phyloP scores from a whole-genome alignment of 148 eudicot species.

The Diospyros kaki region DNA sequence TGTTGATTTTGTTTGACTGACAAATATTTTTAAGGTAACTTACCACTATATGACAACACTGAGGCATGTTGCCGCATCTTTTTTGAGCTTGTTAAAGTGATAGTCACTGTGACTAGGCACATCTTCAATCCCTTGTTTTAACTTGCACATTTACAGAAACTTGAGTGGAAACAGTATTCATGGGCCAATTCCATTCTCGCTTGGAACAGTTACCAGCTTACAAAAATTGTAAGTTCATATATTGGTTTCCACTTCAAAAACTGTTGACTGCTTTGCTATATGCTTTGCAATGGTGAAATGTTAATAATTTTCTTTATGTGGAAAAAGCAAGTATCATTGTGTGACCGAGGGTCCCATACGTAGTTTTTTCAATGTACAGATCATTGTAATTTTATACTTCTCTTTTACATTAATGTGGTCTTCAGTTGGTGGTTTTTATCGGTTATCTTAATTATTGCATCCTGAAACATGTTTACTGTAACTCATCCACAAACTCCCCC shows the following conservation, averaged over 20 bases:
- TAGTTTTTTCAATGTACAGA: neutral
- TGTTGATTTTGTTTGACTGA: neutral
- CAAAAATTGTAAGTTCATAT: slow-evolving; percentile 58
- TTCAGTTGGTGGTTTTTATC: neutral
- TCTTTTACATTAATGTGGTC: neutral
- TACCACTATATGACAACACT: neutral
- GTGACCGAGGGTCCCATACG: neutral
- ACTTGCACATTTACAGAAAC: slow-evolving; percentile 52
- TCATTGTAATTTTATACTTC: neutral
- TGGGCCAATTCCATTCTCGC: slow-evolving; percentile 73
- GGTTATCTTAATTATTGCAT: neutral
- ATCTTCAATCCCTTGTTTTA: neutral
- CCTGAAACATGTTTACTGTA: neutral
- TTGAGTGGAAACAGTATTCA: slow-evolving; percentile 90
- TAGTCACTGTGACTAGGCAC: neutral
- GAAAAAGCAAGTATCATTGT: neutral
- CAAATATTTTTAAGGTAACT: too few relatives aligned
- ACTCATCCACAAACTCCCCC: neutral
- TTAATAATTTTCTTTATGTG: neutral
- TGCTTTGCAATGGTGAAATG: neutral
- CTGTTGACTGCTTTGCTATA: neutral
- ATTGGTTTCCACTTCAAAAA: neutral
- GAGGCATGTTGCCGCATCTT: neutral
- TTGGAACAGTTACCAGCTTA: slow-evolving; percentile 60
- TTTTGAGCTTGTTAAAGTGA: neutral